A percentile compares a stretch with the other conserved stretches of the same genome.
Conservation (phyloP, 176 grass and related monocot genomes). For the Phoenix roebelenii region DNA sequence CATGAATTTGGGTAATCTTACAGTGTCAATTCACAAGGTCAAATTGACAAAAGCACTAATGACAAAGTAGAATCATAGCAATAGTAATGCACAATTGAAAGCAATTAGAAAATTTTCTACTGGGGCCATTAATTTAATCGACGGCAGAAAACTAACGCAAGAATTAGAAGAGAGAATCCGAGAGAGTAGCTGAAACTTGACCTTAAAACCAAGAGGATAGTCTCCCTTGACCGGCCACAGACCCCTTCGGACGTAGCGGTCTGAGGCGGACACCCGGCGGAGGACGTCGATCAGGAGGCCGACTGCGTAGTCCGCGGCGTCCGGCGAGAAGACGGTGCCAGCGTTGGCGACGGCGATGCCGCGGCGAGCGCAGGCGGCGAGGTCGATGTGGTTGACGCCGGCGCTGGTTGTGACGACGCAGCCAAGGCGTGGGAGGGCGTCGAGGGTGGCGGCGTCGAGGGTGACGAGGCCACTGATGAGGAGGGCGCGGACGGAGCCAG, state of each 20-base stretch:
- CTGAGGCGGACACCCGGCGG: slow-evolving; percentile 2
- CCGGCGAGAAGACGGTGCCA: slow-evolving; percentile 7
- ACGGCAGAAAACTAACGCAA: too few species aligned
- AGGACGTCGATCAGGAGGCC: slow-evolving; percentile 19
- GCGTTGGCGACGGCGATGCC: slow-evolving; percentile 23
- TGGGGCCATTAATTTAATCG: too few species aligned
- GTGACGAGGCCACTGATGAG: not conserved
- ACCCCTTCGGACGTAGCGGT: slow-evolving; percentile 17
- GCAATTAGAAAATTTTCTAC: too few species aligned
- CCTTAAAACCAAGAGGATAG: slow-evolving; percentile 17
- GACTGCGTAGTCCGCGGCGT: slow-evolving; percentile 27
- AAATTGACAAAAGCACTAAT: too few species aligned
- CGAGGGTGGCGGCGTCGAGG: slow-evolving; percentile 13
- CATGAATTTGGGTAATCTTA: too few species aligned
- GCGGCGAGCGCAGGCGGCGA: slow-evolving; percentile 18
- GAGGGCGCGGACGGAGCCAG: slow-evolving; percentile 5
- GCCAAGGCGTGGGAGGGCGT: slow-evolving; percentile 9
- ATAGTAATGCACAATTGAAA: too few species aligned
- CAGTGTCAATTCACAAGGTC: too few species aligned
- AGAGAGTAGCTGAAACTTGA: not conserved
- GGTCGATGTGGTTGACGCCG: slow-evolving; percentile 29
- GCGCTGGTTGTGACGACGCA: slow-evolving; percentile 17
- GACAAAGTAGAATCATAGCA: too few species aligned
- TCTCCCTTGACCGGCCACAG: slow-evolving; percentile 12
- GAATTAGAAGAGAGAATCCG: too few species aligned